phyloP scores from a whole-genome alignment of 768 basidiomycete genomes.

The Russula ochroleuca region DNA sequence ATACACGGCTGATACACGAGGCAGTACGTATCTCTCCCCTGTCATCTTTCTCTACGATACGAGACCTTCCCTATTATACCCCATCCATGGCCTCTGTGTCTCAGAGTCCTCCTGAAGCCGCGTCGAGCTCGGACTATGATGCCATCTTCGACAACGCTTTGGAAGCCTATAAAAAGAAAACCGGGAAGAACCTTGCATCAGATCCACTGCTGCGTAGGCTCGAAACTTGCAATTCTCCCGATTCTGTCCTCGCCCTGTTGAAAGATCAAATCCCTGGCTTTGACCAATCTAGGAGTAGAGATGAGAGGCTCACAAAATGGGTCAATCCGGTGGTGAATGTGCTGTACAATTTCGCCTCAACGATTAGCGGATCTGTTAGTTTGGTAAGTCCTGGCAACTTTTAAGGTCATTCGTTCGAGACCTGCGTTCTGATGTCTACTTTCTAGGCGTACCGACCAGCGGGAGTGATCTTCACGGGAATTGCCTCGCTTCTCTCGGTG shows the following conservation, averaged over 20 bases:
- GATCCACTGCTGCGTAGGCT: background rate
- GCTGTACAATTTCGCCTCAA: background rate
- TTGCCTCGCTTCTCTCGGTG: background rate
- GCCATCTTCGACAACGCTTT: background rate
- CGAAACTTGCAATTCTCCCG: background rate
- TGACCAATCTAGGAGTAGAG: background rate
- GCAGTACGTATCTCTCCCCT: no score
- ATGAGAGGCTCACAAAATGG: conserved; percentile 3
- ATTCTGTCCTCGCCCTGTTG: background rate
- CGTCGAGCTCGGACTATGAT: background rate
- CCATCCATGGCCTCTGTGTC: background rate
- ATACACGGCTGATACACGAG: no score
- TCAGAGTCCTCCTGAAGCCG: background rate
- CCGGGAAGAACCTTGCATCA: background rate
- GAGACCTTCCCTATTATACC: background rate
- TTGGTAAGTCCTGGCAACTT: background rate
- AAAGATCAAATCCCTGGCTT: background rate
- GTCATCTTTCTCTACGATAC: background rate
- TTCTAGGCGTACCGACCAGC: background rate
- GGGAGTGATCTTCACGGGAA: background rate
- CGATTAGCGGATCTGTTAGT: background rate
- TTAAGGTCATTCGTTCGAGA: background rate
- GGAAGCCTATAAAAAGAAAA: background rate
- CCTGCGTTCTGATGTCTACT: background rate
- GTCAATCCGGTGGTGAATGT: background rate